Evolutionary conservation across 768 basidiomycete genomes (phyloP).

Genomic region (Strobilomyces echinocephalus): DNA sequence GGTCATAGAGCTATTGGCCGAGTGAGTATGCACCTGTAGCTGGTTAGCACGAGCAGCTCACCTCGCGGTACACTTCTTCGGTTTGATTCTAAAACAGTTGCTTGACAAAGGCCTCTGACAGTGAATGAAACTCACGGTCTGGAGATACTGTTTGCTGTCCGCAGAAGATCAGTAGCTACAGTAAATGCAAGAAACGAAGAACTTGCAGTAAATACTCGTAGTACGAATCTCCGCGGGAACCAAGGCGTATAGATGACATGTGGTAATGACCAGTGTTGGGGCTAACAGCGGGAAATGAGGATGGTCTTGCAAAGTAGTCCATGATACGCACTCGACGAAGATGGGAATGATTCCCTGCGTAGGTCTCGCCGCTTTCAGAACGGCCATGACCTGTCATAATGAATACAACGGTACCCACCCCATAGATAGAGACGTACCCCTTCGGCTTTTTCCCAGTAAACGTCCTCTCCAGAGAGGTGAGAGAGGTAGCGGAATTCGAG

Average conservation of each 20-base stretch:
- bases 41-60: constrained; percentile 22
- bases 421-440: constrained; percentile 37
- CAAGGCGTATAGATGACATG: constrained; percentile 76
- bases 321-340: constrained; percentile 63
- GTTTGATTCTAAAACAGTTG: constrained; percentile 50
- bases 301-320: neutral
- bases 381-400: constrained; percentile 53
- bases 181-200: neutral
- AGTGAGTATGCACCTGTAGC: neutral
- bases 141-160: constrained; percentile 30
- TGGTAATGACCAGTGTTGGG: constrained; percentile 49
- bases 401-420: neutral
- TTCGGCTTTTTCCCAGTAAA: constrained; percentile 81
- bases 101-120: neutral
- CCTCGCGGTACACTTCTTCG: constrained; percentile 73
- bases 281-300: constrained; percentile 31
- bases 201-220: constrained; percentile 85
- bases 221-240: constrained; percentile 89
- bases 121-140: constrained; percentile 24
- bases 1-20: constrained; percentile 75
- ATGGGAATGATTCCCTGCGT: constrained; percentile 79
- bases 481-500: constrained; percentile 90
- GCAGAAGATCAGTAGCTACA: constrained; percentile 1
- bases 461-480: constrained; percentile 66
- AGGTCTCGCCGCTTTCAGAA: constrained; percentile 58